Percentiles rank a stretch among this genome's conserved stretches.
phyloP scores from a whole-genome alignment of 2,329 filamentous ascomycete species.

The Verticillium zaregamsianum region DNA sequence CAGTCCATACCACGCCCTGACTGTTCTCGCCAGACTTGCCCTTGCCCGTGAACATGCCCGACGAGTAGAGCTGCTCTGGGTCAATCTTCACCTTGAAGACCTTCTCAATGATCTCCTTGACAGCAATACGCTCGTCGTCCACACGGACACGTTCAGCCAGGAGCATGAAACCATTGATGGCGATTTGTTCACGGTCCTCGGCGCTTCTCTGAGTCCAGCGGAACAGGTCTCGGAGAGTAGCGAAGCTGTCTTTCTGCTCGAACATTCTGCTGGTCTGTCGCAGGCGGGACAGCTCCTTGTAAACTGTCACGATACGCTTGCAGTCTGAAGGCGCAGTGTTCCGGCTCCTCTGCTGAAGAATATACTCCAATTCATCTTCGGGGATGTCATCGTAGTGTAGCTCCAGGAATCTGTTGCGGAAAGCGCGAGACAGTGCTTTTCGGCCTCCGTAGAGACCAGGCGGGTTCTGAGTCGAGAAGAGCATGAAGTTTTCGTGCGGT shows the following conservation, averaged over 20 bases:
- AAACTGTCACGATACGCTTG: constrained; percentile 84
- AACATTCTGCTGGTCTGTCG: constrained; percentile 89
- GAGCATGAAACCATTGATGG: constrained; percentile 92
- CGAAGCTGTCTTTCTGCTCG: constrained; percentile 96
- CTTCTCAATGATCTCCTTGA: constrained; percentile 83
- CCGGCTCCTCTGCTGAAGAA: constrained; percentile 81
- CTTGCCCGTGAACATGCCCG: constrained; percentile 47
- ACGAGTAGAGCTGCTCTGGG: constrained; percentile 66
- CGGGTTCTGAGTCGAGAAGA: constrained; percentile 97
- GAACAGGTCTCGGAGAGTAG: constrained; percentile 92
- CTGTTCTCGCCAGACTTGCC: constrained; percentile 42
- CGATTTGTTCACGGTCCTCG: constrained; percentile 82
- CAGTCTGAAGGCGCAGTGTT: constrained; percentile 89
- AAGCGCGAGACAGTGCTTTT: constrained; percentile 89
- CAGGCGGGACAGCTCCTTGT: constrained; percentile 84
- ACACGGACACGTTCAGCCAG: constrained; percentile 94
- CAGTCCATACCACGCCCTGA: constrained; percentile 84
- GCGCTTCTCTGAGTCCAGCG: constrained; percentile 86
- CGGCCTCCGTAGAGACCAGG: constrained; percentile 92
- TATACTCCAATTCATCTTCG: constrained; percentile 86
- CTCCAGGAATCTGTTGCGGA: constrained; percentile 94
- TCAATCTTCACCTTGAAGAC: constrained; percentile 86
- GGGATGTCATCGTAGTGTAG: constrained; percentile 98
- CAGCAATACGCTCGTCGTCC: constrained; percentile 74
- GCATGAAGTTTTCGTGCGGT: constrained; percentile 92